Percentiles rank a stretch among this genome's conserved stretches.
Conservation (phyloP, 2,329 filamentous ascomycete species). For the Grosmannia huntii region DNA sequence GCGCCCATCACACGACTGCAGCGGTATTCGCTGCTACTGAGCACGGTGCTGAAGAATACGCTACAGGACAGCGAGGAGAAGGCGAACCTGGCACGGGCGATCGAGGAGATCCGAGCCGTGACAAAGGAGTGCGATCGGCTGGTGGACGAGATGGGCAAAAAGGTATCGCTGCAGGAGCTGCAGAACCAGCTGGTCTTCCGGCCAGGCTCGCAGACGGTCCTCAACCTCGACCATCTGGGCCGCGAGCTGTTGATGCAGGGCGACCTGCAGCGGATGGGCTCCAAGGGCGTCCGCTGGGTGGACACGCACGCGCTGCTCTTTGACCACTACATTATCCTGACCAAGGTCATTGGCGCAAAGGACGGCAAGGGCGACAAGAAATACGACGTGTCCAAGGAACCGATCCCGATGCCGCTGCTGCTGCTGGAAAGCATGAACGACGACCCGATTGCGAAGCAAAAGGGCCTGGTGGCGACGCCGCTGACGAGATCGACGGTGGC, state of each 20-base stretch:
- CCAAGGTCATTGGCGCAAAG: slow-evolving; percentile 64
- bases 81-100: slow-evolving; percentile 66
- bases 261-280: slow-evolving; percentile 78
- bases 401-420: slow-evolving; percentile 91
- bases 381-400: slow-evolving; percentile 90
- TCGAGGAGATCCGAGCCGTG: slow-evolving; percentile 82
- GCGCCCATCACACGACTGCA: slow-evolving; percentile 86
- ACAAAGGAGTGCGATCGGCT: slow-evolving; percentile 84
- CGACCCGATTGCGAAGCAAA: slow-evolving; percentile 74
- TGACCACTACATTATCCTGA: slow-evolving; percentile 89
- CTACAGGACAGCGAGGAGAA: slow-evolving; percentile 80
- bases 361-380: slow-evolving; percentile 61
- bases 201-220: slow-evolving; percentile 74
- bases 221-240: slow-evolving; percentile 90
- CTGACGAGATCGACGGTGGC: slow-evolving; percentile 47
- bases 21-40: slow-evolving; percentile 72
- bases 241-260: slow-evolving; percentile 81
- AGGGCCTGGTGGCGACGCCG: slow-evolving; percentile 52
- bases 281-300: slow-evolving; percentile 81
- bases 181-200: slow-evolving; percentile 72
- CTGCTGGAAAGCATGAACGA: slow-evolving; percentile 89
- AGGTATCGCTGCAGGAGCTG: slow-evolving; percentile 78
- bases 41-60: slow-evolving; percentile 76
- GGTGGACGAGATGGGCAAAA: slow-evolving; percentile 83
- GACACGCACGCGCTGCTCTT: slow-evolving; percentile 91